Percentiles rank a stretch among this genome's conserved stretches.
Evolutionary conservation across 148 eudicot genomes (phyloP).

Genomic region (Arbutus unedo): DNA sequence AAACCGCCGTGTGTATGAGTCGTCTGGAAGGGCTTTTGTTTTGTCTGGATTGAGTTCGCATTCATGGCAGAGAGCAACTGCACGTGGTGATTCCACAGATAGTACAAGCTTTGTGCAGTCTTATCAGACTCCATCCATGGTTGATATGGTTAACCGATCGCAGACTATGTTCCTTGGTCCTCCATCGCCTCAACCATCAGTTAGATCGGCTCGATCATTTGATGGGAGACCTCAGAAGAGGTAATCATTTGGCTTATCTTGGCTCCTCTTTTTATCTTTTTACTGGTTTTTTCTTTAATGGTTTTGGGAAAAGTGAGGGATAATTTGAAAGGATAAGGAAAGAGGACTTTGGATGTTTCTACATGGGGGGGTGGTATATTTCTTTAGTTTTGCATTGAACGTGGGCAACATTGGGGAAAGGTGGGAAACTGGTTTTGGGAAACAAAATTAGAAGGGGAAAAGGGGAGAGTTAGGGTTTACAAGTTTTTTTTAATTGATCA

Average conservation of each 20-base stretch:
- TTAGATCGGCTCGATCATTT: slow-evolving; percentile 17
- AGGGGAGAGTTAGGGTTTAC: slow-evolving; percentile 8
- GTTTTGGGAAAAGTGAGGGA: neutral
- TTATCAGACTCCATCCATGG: slow-evolving; percentile 26
- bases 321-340: neutral
- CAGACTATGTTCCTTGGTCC: slow-evolving; percentile 18
- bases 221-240: slow-evolving; percentile 11
- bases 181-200: slow-evolving; percentile 9
- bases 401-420: neutral
- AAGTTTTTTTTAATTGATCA: neutral
- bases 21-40: slow-evolving; percentile 26
- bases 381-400: neutral
- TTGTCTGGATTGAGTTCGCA: slow-evolving; percentile 24
- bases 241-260: slow-evolving; percentile 11
- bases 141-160: slow-evolving; percentile 19
- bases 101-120: slow-evolving; percentile 19
- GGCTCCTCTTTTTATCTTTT: neutral
- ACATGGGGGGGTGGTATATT: neutral
- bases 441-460: neutral
- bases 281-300: neutral
- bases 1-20: slow-evolving; percentile 13
- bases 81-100: slow-evolving; percentile 20
- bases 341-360: neutral
- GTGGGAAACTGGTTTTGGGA: neutral
- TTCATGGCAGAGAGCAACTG: slow-evolving; percentile 25